Percentiles rank a stretch among this genome's conserved stretches.
Conservation (phyloP, 768 basidiomycete genomes). For the Trametes cubensis region DNA sequence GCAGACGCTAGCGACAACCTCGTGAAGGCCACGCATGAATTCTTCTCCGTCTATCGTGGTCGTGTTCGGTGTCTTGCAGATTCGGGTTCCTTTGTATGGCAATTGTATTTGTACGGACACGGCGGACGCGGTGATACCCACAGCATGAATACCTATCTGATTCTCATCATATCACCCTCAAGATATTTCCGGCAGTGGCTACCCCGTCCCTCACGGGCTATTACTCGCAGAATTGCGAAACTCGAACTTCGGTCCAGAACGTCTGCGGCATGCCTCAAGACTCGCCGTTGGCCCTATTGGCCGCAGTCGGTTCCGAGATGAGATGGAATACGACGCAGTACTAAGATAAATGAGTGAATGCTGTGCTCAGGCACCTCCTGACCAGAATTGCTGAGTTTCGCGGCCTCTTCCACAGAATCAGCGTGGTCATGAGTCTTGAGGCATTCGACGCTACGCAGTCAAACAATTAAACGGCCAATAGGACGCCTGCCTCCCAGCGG, state of each 20-base stretch:
- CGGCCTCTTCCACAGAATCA: no score
- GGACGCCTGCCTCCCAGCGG: no score
- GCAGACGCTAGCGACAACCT: slow-evolving; percentile 35
- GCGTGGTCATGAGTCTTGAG: no score
- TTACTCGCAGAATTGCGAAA: no score
- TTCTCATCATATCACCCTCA: neutral
- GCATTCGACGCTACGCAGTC: no score
- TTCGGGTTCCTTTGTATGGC: neutral
- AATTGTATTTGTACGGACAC: slow-evolving; percentile 21
- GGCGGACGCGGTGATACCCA: slow-evolving; percentile 3
- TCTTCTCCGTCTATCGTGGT: no score
- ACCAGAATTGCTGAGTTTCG: no score
- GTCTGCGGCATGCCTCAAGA: no score
- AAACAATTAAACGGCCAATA: no score
- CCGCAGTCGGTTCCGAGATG: neutral
- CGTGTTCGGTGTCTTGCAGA: neutral
- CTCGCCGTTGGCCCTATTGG: neutral
- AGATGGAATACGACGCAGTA: neutral
- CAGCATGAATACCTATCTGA: slow-evolving; percentile 11
- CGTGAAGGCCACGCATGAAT: neutral
- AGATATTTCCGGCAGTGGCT: neutral
- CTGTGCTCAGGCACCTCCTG: no score
- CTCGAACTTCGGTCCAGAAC: neutral
- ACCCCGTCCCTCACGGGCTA: no score
- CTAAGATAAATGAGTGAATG: no score